Base-by-base conservation (phyloP, 116 monocot genomes). In the Zostera marina region DNA sequence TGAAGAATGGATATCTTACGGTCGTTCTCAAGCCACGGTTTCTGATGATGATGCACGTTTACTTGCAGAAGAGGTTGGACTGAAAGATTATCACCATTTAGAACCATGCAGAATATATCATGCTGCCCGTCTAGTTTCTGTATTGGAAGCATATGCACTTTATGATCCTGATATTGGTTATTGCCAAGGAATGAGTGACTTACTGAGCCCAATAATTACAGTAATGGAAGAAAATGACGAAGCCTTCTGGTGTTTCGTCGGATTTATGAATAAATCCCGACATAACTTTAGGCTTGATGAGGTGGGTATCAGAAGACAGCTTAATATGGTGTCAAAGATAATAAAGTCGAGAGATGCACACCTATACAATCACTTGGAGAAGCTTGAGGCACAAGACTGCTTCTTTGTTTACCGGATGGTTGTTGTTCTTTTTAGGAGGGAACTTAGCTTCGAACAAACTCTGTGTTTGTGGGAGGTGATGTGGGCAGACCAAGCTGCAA, bases 111-210 rank as follows among this genome's bases (percentile, higher is more conserved):
- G 60, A 44, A 53, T 68, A 52, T 54, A 42, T 60, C 68, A 68
- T 15, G 68, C 68, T 26, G 51, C 68, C 41, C 61, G 68, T 15
- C 52, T 68, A 11, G 61, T 68, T 44, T 52, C 60, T 42, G 44
- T 68, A 7, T 52, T 68, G n/a, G 68, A 68, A 41, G 60, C 68
- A 20, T 68, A 68, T 44, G 68, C 68, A 52, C 23, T 54, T 8
- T 61, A 60, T 23, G 68, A 68, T 14, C 68, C 51, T 16, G 68
- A 68, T 42, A 68, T 53, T 42, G 68, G 68, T 9, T 68, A 68
- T 43, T 68, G 68, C 48, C 68, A 68, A 49, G 68, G 61, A 24
- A 62, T 68, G 68, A 68, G 68, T 32, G 61, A 68, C 21, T 60
- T 68, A 5, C 53, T 68, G 15, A 23, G 53, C 2, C 68, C 61